These are phyloP conservation scores for Davidsoniella virescens DNA, from an alignment of 2,329 filamentous ascomycete species.

Conservation along the genomic window DNA sequence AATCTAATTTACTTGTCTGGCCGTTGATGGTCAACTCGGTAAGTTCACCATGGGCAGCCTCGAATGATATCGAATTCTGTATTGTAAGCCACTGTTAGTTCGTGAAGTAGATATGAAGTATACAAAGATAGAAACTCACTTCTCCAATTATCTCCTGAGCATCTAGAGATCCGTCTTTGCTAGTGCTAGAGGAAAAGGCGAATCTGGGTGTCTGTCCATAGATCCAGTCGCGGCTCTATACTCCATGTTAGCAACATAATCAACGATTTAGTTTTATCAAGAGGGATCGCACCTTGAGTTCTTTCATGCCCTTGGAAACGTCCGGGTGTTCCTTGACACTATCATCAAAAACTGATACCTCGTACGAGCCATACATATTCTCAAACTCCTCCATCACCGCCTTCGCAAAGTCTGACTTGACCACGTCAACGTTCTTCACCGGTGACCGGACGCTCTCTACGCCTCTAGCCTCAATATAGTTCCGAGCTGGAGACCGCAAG, in stretches of 20 bases:
- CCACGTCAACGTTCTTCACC: slow-evolving; percentile 60
- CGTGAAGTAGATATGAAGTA: not conserved
- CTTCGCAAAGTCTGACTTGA: slow-evolving; percentile 28
- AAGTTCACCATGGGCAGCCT: slow-evolving; percentile 23
- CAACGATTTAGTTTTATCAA: not conserved
- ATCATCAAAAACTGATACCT: slow-evolving; percentile 32
- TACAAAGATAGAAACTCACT: slow-evolving; percentile 20
- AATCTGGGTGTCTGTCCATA: slow-evolving; percentile 80
- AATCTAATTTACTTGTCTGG: not conserved
- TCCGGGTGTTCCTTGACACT: slow-evolving; percentile 28
- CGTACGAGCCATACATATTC: slow-evolving; percentile 41
- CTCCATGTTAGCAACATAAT: slow-evolving; percentile 17
- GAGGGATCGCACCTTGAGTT: slow-evolving; percentile 34
- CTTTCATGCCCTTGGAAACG: slow-evolving; percentile 44
- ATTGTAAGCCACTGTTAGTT: not conserved
- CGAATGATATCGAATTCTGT: slow-evolving; percentile 20
- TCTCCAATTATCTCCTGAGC: slow-evolving; percentile 33
- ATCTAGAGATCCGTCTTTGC: slow-evolving; percentile 39
- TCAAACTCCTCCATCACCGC: slow-evolving; percentile 51
- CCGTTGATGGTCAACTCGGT: slow-evolving; percentile 20
- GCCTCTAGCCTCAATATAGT: slow-evolving; percentile 63
- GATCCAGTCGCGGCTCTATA: slow-evolving; percentile 53
- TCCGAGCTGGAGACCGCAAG: slow-evolving; percentile 61
- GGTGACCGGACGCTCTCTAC: slow-evolving; percentile 83
- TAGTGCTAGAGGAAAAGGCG: slow-evolving; percentile 46